phyloP scores from a whole-genome alignment of 1,284 basidiomycete genomes.

The Trametes hirsuta region DNA sequence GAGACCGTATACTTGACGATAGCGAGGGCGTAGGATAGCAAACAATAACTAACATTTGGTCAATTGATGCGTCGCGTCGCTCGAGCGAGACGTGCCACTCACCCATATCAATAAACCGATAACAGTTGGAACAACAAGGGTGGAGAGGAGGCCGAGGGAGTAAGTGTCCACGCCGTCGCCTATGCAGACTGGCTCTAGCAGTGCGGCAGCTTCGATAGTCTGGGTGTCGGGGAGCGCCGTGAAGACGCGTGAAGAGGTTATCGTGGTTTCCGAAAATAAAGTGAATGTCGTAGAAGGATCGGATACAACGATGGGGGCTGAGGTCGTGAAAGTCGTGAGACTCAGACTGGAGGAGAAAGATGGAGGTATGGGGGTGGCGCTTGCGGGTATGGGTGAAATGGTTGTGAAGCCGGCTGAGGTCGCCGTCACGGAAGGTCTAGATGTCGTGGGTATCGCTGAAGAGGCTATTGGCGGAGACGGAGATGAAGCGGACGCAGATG shows the following conservation, averaged over 20 bases:
- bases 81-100: conserved; percentile 32
- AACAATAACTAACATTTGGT: conserved; percentile 55
- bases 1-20: conserved; percentile 69
- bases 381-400: conserved; percentile 14
- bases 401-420: neutral
- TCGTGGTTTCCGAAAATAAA: conserved; percentile 43
- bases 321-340: conserved; percentile 40
- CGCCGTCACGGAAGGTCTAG: conserved; percentile 4
- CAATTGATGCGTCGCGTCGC: neutral
- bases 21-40: conserved; percentile 65
- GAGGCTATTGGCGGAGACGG: conserved; percentile 13
- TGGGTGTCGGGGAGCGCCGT: conserved; percentile 35
- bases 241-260: conserved; percentile 37
- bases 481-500: conserved; percentile 14
- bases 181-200: conserved; percentile 53
- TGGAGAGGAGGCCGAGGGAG: conserved; percentile 64
- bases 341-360: conserved; percentile 33
- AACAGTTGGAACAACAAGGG: conserved; percentile 56
- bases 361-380: conserved; percentile 16
- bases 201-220: conserved; percentile 26
- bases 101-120: conserved; percentile 72
- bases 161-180: conserved; percentile 66
- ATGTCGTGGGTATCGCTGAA: conserved; percentile 21
- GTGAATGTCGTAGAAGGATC: conserved; percentile 48
- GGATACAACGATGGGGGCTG: conserved; percentile 28